Base-by-base conservation (phyloP, 495 filamentous ascomycete species). In the Aspergillus campestris region DNA sequence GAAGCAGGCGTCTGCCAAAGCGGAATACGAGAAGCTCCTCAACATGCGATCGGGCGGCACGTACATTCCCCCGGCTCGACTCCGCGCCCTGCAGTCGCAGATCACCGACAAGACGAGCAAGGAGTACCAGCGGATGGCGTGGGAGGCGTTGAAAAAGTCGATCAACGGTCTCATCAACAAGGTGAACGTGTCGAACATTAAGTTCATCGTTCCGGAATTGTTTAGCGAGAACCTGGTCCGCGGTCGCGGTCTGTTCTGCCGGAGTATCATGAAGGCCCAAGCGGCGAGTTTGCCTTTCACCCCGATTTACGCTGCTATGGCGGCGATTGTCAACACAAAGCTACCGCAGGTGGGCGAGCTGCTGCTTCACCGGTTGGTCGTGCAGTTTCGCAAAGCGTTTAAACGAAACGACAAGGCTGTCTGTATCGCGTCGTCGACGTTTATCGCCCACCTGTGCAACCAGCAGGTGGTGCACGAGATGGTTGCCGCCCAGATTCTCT, bases 91-190 rank as follows among this genome's bases (percentile, higher is more conserved):
- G 46, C 92, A 99, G 64, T 86, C 91, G 31, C 86, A 94, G 63
- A 94, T 99, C 61, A 97, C 91, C 40, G 92, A 99, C 65, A 95
- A 94, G 72, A 80, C 67, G 36, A 92, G 82, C 64, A 94, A 95
- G 65, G 94, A 99, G 64, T 99, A 95, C 62, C 92, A 99, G 72
- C 85, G 94, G 40, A 92, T 99, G 87, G 89, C 91, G 2, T 97
- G 94, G 94, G 94, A 97, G 62, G 91, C 92, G 8, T 63, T 97
- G 59, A 99, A 99, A 70, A 99, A 99, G 72, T 90, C 86, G 13
- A 94, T 99, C 70, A 96, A 99, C 60, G 92, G 92, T 56, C 69
- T 99, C 28, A 91, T 97, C 70, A 99, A 99, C 72, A 99, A 99
- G 64, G 82, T 95, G 68, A 99, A 96, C 65, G 83, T 87, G 33